phyloP scores from a whole-genome alignment of 2,329 filamentous ascomycete genomes.

The Penicillium sp. region DNA sequence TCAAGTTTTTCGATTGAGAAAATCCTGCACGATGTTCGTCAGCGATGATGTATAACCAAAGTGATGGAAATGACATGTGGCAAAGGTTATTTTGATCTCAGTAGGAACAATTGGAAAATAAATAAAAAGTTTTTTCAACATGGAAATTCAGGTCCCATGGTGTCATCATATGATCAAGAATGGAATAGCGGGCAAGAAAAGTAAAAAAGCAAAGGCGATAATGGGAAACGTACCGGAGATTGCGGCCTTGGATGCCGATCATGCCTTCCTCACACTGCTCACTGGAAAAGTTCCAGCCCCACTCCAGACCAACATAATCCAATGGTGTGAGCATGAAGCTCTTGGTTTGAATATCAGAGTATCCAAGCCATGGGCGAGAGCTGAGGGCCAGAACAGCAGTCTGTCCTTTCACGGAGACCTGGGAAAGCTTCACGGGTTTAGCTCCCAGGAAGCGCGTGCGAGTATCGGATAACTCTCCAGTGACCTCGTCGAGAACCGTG shows the following conservation, averaged over 20 bases:
- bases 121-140: constrained; percentile 53
- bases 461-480: constrained; percentile 92
- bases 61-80: background rate
- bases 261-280: constrained; percentile 93
- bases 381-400: constrained; percentile 87
- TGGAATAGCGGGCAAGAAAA: constrained; percentile 9
- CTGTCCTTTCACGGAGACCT: constrained; percentile 83
- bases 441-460: constrained; percentile 92
- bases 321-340: constrained; percentile 91
- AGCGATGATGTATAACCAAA: constrained; percentile 13
- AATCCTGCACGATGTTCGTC: constrained; percentile 63
- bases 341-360: constrained; percentile 83
- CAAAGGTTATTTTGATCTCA: constrained; percentile 58
- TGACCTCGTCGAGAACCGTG: constrained; percentile 92
- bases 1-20: constrained; percentile 87
- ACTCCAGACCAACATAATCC: constrained; percentile 85
- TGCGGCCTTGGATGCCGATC: constrained; percentile 89
- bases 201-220: constrained; percentile 22
- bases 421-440: constrained; percentile 86
- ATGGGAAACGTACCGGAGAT: constrained; percentile 69
- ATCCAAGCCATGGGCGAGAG: constrained; percentile 94
- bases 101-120: constrained; percentile 93
- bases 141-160: constrained; percentile 40
- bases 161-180: constrained; percentile 51
- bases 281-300: constrained; percentile 95